Base-by-base conservation (phyloP, 2,329 filamentous ascomycete species). In the Leptographium procerum region DNA sequence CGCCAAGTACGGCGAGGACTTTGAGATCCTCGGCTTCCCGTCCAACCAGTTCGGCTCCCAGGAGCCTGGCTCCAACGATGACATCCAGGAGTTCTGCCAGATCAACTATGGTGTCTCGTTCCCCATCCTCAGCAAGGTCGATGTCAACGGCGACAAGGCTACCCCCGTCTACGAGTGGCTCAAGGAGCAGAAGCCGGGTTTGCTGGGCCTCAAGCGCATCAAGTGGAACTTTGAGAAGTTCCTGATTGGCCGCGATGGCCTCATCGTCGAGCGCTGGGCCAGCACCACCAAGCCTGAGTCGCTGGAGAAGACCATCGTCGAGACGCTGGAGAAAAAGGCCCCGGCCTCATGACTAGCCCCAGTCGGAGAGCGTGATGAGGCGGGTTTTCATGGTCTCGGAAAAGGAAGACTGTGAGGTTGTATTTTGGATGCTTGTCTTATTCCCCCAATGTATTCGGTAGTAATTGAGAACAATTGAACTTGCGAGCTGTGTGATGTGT, bases 211-310 rank as follows among this genome's bases (percentile, higher is more conserved):
- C 69, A 92, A 95, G 85, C 75, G 86, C 62, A 80, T 99, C 67
- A 96, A 97, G 87, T 99, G 94, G 94, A 99, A 99, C 77, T 99
- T 97, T 77, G 94, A 99, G 75, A 99, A 99, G 83, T 99, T 96
- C 75, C 76, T 99, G 63, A 78, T 99, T 64, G 87, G 86, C 61
- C 82, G 83, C 62, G 90, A 97, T 72, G 94, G 94, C 29, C 81
- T 87, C 75, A 90, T 97, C 65, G 87, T 88, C 74, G 81, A 81
- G 31, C 79, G 94, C 64, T 99, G 91, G 90, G 88, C 89, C 36
- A 92, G 88, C 72, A 88, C 84, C 22, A 90, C 88, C 61, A 94
- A 91, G 79, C 94, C 94, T 1, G 89, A 92, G 76, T 73, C 75
- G 45, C 75, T 99, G 66, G 88, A 92, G 82, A 78, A 79, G 62